phyloP scores from a whole-genome alignment of 768 basidiomycete species.

The Mycena galericulata region DNA sequence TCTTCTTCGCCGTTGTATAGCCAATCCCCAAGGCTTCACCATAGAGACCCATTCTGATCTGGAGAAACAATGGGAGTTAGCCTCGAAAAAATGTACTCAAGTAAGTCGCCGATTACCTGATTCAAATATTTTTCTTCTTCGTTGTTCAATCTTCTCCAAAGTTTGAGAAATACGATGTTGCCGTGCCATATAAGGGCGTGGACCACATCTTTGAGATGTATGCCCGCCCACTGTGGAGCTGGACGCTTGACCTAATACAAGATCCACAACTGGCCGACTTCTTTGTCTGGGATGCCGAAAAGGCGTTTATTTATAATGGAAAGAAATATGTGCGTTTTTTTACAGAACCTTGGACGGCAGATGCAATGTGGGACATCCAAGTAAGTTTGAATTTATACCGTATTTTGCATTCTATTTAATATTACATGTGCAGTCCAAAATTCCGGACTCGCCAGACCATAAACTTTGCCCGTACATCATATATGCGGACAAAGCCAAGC shows the following conservation, averaged over 20 bases:
- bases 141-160: not conserved
- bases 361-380: constrained; percentile 52
- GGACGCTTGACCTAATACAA: constrained; percentile 39
- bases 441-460: not conserved
- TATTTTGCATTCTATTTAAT: not conserved
- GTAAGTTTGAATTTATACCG: constrained; percentile 33
- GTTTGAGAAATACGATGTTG: constrained; percentile 19
- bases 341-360: constrained; percentile 53
- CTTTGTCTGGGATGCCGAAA: constrained; percentile 47
- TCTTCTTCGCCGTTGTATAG: too few species aligned
- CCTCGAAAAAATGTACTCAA: too few species aligned
- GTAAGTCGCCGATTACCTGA: too few species aligned
- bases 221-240: constrained; percentile 41
- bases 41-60: too few species aligned
- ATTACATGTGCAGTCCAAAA: not conserved
- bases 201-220: constrained; percentile 30
- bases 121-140: too few species aligned
- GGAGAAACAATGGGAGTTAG: too few species aligned
- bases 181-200: constrained; percentile 30
- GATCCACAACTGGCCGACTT: constrained; percentile 36
- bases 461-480: constrained; percentile 32
- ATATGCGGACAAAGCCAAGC: constrained; percentile 39
- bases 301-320: constrained; percentile 42
- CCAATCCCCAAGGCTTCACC: too few species aligned
- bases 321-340: constrained; percentile 40